These are phyloP conservation scores for Colletotrichum sp. DNA, from an alignment of 2,329 filamentous ascomycete genomes.

Conservation along the genomic window DNA sequence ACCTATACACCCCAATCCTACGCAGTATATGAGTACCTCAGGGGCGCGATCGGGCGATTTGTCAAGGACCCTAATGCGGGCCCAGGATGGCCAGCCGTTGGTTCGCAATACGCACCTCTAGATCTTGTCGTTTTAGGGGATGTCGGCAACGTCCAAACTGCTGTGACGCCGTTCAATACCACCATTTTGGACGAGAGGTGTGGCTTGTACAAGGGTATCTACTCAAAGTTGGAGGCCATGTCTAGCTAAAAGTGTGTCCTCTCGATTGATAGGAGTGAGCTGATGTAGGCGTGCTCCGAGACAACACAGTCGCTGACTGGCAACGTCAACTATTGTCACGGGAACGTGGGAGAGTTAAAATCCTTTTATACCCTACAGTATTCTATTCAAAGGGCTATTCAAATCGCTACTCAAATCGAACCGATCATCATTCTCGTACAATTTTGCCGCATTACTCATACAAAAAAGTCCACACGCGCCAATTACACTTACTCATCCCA, in stretches of 20 bases:
- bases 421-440: neutral
- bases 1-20: conserved; percentile 24
- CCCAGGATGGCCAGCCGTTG: conserved; percentile 28
- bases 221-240: conserved; percentile 17
- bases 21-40: conserved; percentile 26
- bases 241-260: neutral
- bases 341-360: neutral
- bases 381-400: neutral
- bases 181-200: conserved; percentile 24
- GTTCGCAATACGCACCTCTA: conserved; percentile 22
- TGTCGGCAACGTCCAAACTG: neutral
- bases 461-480: neutral
- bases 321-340: neutral
- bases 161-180: conserved; percentile 22
- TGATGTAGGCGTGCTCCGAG: neutral
- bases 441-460: neutral
- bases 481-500: conserved; percentile 23
- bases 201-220: conserved; percentile 21
- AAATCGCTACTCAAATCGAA: neutral
- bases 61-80: conserved; percentile 26
- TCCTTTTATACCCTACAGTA: neutral
- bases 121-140: conserved; percentile 28
- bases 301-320: neutral
- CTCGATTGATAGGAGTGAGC: neutral
- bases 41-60: conserved; percentile 27